Base-by-base conservation (phyloP, 306 rosid genomes). In the Mimosa pudica region DNA sequence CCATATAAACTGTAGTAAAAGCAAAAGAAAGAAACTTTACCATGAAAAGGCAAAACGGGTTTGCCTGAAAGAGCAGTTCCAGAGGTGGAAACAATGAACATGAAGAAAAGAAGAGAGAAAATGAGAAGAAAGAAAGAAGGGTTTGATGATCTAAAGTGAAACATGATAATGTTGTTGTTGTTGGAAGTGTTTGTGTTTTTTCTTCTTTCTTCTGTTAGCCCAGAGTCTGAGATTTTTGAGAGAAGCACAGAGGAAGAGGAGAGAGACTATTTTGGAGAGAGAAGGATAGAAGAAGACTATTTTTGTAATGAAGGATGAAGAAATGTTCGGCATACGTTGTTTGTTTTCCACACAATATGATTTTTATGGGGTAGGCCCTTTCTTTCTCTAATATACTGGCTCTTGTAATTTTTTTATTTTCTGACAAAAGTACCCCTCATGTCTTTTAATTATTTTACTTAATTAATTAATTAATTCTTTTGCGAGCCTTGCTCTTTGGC, bases 121-220 rank as follows among this genome's bases (percentile, higher is more conserved):
- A 79, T n/a, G 52, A 87, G 73, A 62, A 84, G 35, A 11, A 58
- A 57, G 71, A 83, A 45, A 42, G 78, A 45, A 7, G 76, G 69
- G 85, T 32, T 85, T 24, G 30, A 24, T 38, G 87, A 46, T 47
- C 81, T 76, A 57, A 76, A 75, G 77, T 65, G 48, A 8, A 66
- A 41, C 97, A 94, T 90, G 62, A 80, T 80, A 24, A 24, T 24
- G 30, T 24, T 24, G 30, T 24, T 24, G 30, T 24, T 24, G 38
- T 4, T 9, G 48, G 9, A 35, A 24, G 35, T 79, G 77, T 24
- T 87, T 36, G 71, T 83, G 83, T 44, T 18, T 71, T 76, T 71
- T 85, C 74, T 18, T 73, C 78, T 71, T 85, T 71, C 80, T 70
- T 81, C 49, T 74, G 47, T 44, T 74, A 41, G 64, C 80, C 80